Base-by-base conservation (phyloP, 23 red algal species). In the Gracilaria vermiculophylla region DNA sequence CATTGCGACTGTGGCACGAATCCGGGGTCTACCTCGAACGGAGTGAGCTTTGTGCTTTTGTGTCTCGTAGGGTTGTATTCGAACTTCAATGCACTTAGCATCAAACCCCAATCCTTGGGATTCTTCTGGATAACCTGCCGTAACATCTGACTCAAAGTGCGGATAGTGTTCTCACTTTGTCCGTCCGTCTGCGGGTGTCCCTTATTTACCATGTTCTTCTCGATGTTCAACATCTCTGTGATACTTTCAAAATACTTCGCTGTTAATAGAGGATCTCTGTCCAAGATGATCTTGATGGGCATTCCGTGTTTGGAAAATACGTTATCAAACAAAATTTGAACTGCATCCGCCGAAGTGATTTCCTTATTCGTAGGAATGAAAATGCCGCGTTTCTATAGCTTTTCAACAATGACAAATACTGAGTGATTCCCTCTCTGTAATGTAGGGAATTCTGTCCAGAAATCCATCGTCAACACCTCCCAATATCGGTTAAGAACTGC, bases 261-360 rank as follows among this genome's bases (percentile, higher is more conserved):
- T 37, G 21, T 56, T 24, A 86, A 54, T 32, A 53, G 21, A 17
- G 58, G 82, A 57, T 86, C 33, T 74, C 62, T 20, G 17, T 86
- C 64, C 14, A 17, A 58, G 45, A 86, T 36, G 19, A 86, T 50
- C 1, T 74, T 86, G 2, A 20, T 5, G 6, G 82, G 64, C 2
- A 75, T 41, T 29, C 82, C 62, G 37, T 73, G 67, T 55, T 74
- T 70, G 1, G 82, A 70, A 37, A 71, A 86, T 15, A 86, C 27
- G 37, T 53, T 10, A n/a, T 44, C 52, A 44, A 69, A 27, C 41
- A 85, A 72, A 10, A 86, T 24, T 0, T 70, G 65, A 57, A 56
- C 40, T 1, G 53, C 65, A 33, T 86, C 82, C 28, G 29, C 7
- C 33, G 82, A 53, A 2, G 62, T 0, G 12, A 34, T 42, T 12